Evolutionary conservation across 2,329 filamentous ascomycete genomes (phyloP).

Genomic region (Nemania sp.): DNA sequence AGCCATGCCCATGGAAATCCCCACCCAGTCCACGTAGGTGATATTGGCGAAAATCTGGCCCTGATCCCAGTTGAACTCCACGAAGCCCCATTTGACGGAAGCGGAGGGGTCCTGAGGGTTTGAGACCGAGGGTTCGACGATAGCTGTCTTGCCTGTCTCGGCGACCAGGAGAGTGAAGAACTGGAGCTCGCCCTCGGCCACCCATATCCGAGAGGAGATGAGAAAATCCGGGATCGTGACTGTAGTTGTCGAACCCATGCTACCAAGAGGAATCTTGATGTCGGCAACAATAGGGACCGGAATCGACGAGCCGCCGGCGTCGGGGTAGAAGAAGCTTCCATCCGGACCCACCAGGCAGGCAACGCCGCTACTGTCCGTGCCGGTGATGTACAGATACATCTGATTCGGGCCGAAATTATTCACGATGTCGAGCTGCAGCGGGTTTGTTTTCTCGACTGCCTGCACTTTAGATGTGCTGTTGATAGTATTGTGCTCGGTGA

Average conservation of each 20-base stretch:
- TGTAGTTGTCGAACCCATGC: slow-evolving; percentile 43
- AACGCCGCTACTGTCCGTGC: slow-evolving; percentile 42
- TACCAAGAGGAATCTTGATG: slow-evolving; percentile 46
- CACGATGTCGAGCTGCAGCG: slow-evolving; percentile 39
- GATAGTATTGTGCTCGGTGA: slow-evolving; percentile 47
- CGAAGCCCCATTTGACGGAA: slow-evolving; percentile 53
- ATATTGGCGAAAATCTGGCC: slow-evolving; percentile 53
- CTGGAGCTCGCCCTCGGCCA: slow-evolving; percentile 46
- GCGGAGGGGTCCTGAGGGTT: slow-evolving; percentile 50
- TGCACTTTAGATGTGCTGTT: slow-evolving; percentile 41
- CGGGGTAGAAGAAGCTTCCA: slow-evolving; percentile 48
- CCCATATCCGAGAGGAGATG: slow-evolving; percentile 48
- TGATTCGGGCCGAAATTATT: slow-evolving; percentile 46
- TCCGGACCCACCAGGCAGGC: slow-evolving; percentile 47
- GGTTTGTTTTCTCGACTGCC: slow-evolving; percentile 17
- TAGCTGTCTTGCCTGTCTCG: slow-evolving; percentile 34
- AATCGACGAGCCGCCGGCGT: slow-evolving; percentile 37
- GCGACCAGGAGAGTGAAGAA: slow-evolving; percentile 45
- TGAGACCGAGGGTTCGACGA: slow-evolving; percentile 55
- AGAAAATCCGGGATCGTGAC: slow-evolving; percentile 48
- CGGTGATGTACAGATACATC: slow-evolving; percentile 50
- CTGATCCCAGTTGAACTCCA: slow-evolving; percentile 50
- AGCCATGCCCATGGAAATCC: slow-evolving; percentile 55
- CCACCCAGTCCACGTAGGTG: slow-evolving; percentile 57
- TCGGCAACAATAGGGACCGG: slow-evolving; percentile 42